Base-by-base conservation (phyloP, 345 rosid genomes). In the Populus simonii region DNA sequence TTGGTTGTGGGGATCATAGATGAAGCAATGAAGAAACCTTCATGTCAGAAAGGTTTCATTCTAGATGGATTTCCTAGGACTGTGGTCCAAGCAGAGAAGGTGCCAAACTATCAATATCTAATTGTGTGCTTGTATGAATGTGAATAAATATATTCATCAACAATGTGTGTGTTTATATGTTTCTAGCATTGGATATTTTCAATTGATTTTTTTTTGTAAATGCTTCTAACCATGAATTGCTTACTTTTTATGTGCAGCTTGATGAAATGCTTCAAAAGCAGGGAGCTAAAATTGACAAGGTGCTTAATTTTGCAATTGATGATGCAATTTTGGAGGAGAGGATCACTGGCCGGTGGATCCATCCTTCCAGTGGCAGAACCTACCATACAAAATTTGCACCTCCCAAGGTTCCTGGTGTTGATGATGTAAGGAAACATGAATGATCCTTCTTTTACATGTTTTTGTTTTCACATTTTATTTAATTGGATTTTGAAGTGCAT, bases 31-130 rank as follows among this genome's bases (percentile, higher is more conserved):
- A 93, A 91, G 86, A 95, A 86, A 79, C 97, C 98, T 20, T 93
- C 94, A 66, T 93, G 99, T 82, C 89, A 85, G 74, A 93, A 92
- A 80, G 99, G 99, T 85, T 95, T 95, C 78, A 88, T 93, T 88
- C 99, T 95, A 77, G 97, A 95, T 80, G 99, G 97, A 47, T 95
- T 95, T 72, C 98, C 98, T 15, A 86, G 99, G 84, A 95, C 99
- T 7, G 92, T 89, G 33, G 90, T 85, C 79, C 99, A 95, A 84
- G 99, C 99, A 6, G 83, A 93, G 84, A 93, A 91, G 97, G 99
- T 94, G 12, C 47, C 47, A 43, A 10, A 43, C 47, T 43, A 9
- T 39, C 51, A 15, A 31, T 31, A 23, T 66, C 38, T 57, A 25
- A 35, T 41, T n/a, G 13, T 10, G 45, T 41, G 11, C 35, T 41